Percentiles rank a stretch among this genome's conserved stretches.
Evolutionary conservation across 306 rosid genomes (phyloP).

Genomic region (Chamaecrista fasciculata): DNA sequence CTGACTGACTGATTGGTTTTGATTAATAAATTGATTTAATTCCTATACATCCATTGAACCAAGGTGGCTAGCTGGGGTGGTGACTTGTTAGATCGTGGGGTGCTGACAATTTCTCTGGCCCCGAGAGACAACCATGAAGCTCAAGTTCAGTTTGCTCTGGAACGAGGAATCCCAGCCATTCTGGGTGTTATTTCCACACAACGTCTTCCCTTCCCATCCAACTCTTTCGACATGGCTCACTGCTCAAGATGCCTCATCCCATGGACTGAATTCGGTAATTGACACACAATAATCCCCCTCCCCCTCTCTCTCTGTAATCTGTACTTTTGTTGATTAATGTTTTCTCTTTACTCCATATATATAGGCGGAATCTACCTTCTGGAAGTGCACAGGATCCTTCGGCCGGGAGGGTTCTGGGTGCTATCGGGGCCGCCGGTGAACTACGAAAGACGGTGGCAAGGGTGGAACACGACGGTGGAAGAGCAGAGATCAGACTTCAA

Average conservation of each 20-base stretch:
- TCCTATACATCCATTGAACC: no score
- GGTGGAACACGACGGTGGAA: slow-evolving; percentile 92
- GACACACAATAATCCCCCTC: no score
- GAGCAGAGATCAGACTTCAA: slow-evolving; percentile 84
- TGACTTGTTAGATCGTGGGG: slow-evolving; percentile 89
- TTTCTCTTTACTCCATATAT: no score
- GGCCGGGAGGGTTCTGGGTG: slow-evolving; percentile 98
- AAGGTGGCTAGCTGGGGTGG: slow-evolving; percentile 99
- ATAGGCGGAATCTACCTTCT: slow-evolving; percentile 88
- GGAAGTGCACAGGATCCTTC: slow-evolving; percentile 89
- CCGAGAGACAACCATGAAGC: slow-evolving; percentile 99
- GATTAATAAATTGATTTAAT: no score
- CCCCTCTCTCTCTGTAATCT: no score
- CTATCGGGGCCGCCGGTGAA: slow-evolving; percentile 97
- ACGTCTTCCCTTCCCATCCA: slow-evolving; percentile 92
- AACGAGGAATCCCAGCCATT: slow-evolving; percentile 97
- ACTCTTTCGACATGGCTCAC: slow-evolving; percentile 97
- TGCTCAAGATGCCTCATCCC: slow-evolving; percentile 99
- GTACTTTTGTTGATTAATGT: no score
- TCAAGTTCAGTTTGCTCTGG: slow-evolving; percentile 97
- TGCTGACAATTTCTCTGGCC: slow-evolving; percentile 86
- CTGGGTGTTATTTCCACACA: slow-evolving; percentile 97
- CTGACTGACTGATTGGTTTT: no score
- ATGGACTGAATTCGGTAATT: slow-evolving; percentile 98
- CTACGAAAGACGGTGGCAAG: slow-evolving; percentile 81